phyloP scores from a whole-genome alignment of 805 yeast species.

The Candida boidinii region DNA sequence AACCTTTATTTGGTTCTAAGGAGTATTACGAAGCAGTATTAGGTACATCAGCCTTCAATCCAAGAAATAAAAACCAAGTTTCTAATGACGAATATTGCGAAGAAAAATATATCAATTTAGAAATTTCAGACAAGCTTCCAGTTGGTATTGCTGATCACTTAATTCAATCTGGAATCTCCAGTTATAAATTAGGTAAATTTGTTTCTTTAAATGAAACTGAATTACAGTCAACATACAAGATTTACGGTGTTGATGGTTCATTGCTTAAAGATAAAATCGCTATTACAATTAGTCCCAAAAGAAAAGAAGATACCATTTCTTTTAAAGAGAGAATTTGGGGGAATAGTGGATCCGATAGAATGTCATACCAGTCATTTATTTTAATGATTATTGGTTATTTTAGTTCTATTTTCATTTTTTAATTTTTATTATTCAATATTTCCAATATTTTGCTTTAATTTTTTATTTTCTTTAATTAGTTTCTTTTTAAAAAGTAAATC shows the following conservation, averaged over 20 bases:
- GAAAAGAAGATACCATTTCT: slow-evolving; percentile 4
- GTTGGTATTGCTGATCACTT: too few species aligned
- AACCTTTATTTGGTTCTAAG: too few species aligned
- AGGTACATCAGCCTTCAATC: slow-evolving; percentile 1
- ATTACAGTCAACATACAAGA: slow-evolving; percentile 31
- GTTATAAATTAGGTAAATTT: slow-evolving; percentile 39
- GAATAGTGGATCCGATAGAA: slow-evolving; percentile 19
- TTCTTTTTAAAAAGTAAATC: too few species aligned
- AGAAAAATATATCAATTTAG: slow-evolving; percentile 32
- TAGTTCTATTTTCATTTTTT: too few species aligned
- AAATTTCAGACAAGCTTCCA: slow-evolving; percentile 36
- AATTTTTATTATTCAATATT: too few species aligned
- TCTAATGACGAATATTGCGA: slow-evolving; percentile 30
- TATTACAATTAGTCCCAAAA: slow-evolving; percentile 20
- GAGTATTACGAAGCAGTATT: not conserved
- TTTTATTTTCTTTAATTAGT: too few species aligned
- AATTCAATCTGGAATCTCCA: too few species aligned
- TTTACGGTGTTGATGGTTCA: slow-evolving; percentile 36
- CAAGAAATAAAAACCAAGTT: slow-evolving; percentile 1
- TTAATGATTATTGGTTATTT: too few species aligned
- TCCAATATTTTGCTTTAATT: too few species aligned
- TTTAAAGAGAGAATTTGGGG: slow-evolving; percentile 9
- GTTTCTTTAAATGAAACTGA: slow-evolving; percentile 36
- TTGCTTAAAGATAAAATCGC: slow-evolving; percentile 11
- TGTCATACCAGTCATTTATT: too few species aligned